Evolutionary conservation across 2,329 filamentous ascomycete species (phyloP).

Genomic region (Monosporascus sp.): DNA sequence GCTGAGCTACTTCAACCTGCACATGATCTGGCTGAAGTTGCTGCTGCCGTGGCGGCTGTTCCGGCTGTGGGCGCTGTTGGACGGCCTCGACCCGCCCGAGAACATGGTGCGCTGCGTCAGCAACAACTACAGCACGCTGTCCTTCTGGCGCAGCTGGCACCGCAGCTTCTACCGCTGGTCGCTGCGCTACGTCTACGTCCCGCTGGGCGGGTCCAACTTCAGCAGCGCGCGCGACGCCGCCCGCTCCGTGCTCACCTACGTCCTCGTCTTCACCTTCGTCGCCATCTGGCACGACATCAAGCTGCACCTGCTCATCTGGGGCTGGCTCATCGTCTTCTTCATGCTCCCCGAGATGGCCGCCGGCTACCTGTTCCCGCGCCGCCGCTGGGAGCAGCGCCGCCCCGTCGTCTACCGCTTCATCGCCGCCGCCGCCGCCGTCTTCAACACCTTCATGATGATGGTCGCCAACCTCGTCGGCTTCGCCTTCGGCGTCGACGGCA

Average conservation of each 20-base stretch:
- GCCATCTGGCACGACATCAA: constrained; percentile 98
- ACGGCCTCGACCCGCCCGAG: constrained; percentile 91
- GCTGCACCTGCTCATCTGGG: constrained; percentile 85
- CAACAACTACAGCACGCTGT: constrained; percentile 85
- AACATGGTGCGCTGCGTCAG: constrained; percentile 98
- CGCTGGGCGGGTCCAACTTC: constrained; percentile 68
- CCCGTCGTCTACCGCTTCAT: constrained; percentile 74
- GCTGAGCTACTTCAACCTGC: constrained; percentile 91
- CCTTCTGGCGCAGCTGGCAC: constrained; percentile 97
- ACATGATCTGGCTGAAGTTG: constrained; percentile 96
- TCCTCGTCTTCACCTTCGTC: constrained; percentile 91
- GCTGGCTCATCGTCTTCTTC: constrained; percentile 93
- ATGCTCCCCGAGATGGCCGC: constrained; percentile 83
- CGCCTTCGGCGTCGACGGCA: constrained; percentile 82
- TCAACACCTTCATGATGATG: constrained; percentile 93
- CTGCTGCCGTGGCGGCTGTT: constrained; percentile 98
- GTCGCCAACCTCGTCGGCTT: constrained; percentile 91
- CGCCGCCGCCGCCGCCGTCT: constrained; percentile 74
- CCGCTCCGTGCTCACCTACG: constrained; percentile 66
- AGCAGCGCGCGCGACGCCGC: constrained; percentile 40
- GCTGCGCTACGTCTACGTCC: constrained; percentile 88
- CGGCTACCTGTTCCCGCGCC: constrained; percentile 63
- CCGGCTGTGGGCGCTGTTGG: constrained; percentile 87
- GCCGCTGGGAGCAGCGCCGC: constrained; percentile 59
- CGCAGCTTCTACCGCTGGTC: constrained; percentile 93